A percentile compares a stretch with the other conserved stretches of the same genome.
Conservation (phyloP, 768 basidiomycete genomes). For the Baorangia bicolor region DNA sequence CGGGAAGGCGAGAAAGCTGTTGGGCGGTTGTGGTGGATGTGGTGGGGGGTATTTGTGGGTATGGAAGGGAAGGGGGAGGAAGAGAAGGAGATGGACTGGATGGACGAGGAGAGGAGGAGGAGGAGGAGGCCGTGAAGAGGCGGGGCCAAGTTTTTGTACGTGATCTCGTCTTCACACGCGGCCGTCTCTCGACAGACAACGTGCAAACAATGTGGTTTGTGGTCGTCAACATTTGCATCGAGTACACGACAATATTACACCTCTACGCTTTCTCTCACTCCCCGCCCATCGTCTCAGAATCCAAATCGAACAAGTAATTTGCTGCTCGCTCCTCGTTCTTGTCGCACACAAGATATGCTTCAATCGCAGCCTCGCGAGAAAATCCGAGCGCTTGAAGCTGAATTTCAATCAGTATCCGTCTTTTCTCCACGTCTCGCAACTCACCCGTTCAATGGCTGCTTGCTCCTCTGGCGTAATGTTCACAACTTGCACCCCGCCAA, state of each 20-base stretch:
- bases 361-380: conserved; percentile 70
- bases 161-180: conserved; percentile 31
- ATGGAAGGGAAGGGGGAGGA: conserved; percentile 18
- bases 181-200: conserved; percentile 14
- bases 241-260: conserved; percentile 2
- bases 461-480: conserved; percentile 84
- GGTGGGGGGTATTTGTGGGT: conserved; percentile 29
- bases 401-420: neutral
- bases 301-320: conserved; percentile 80
- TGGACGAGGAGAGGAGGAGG: conserved; percentile 19
- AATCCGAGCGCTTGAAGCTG: conserved; percentile 91
- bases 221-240: neutral
- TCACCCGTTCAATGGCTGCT: conserved; percentile 85
- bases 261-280: conserved; percentile 26
- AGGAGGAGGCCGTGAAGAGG: conserved; percentile 22
- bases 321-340: conserved; percentile 97
- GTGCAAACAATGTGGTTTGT: conserved; percentile 32
- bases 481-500: conserved; percentile 43
- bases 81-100: neutral
- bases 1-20: neutral
- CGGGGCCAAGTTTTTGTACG: conserved; percentile 29
- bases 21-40: neutral
- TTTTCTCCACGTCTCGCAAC: conserved; percentile 28
- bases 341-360: conserved; percentile 94
- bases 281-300: conserved; percentile 42